Conservation (phyloP, 345 rosid species). For the Citrus reticulata region DNA sequence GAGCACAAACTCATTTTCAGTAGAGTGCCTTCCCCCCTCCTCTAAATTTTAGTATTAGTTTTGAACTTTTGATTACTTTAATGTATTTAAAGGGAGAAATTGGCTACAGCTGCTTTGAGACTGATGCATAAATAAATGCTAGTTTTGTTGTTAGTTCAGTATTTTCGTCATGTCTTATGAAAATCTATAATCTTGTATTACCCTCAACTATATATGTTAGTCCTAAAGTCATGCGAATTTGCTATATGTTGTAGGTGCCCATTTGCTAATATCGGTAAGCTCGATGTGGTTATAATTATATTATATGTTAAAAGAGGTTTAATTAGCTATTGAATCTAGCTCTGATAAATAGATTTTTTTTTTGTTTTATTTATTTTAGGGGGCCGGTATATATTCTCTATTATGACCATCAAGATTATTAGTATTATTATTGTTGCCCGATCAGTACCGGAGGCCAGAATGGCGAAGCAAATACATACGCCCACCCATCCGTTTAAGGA, state of each 20-base stretch:
- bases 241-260: not conserved
- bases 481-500: no score
- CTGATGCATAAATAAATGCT: not conserved
- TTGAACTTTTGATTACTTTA: no score
- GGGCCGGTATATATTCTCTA: no score
- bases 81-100: not conserved
- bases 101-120: not conserved
- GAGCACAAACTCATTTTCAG: not conserved
- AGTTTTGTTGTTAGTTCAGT: not conserved
- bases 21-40: not conserved
- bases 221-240: not conserved
- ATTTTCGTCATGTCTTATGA: not conserved
- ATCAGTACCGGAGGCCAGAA: no score
- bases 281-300: not conserved
- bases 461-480: no score
- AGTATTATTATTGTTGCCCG: no score
- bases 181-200: not conserved
- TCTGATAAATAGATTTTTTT: no score
- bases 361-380: no score
- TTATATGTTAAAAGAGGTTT: not conserved
- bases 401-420: no score
- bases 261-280: not conserved
- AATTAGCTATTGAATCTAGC: no score
- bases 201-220: not conserved
- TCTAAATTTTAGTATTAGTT: no score